These are phyloP conservation scores for Plenodomus lindquistii DNA, from an alignment of 2,329 filamentous ascomycete species.

Conservation along the genomic window DNA sequence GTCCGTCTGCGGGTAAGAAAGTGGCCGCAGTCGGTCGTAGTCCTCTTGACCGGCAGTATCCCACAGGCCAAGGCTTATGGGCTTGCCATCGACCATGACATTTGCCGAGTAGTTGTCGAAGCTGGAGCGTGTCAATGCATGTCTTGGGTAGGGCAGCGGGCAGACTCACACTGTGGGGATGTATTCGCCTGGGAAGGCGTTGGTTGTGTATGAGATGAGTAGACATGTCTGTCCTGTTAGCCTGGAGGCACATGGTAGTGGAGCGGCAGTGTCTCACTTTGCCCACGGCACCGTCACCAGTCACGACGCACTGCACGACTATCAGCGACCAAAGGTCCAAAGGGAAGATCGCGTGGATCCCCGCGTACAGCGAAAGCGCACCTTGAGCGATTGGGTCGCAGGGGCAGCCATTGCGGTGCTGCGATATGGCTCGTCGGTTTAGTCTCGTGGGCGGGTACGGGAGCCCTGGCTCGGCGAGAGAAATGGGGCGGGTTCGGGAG, in stretches of 20 bases:
- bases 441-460: slow-evolving; percentile 23
- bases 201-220: slow-evolving; percentile 98
- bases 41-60: slow-evolving; percentile 99
- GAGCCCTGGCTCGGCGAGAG: slow-evolving; percentile 25
- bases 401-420: slow-evolving; percentile 69
- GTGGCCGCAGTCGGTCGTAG: slow-evolving; percentile 90
- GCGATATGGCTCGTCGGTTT: slow-evolving; percentile 26
- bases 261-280: slow-evolving; percentile 67
- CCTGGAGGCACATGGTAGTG: slow-evolving; percentile 11
- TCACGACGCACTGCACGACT: slow-evolving; percentile 82
- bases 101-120: slow-evolving; percentile 99
- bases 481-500: slow-evolving; percentile 23
- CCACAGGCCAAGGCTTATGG: slow-evolving; percentile 95
- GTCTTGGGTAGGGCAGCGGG: slow-evolving; percentile 7
- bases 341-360: background rate
- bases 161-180: slow-evolving; percentile 88
- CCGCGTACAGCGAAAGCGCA: slow-evolving; percentile 44
- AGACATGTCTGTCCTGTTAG: slow-evolving; percentile 79
- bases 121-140: slow-evolving; percentile 53
- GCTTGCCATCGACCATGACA: slow-evolving; percentile 98
- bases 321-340: slow-evolving; percentile 17
- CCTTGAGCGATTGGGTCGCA: slow-evolving; percentile 90
- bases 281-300: slow-evolving; percentile 97
- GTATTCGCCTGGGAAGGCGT: slow-evolving; percentile 99
- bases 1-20: slow-evolving; percentile 98